Evolutionary conservation across 2,329 filamentous ascomycete species (phyloP).

Genomic region (Neoarthrinium moseri): DNA sequence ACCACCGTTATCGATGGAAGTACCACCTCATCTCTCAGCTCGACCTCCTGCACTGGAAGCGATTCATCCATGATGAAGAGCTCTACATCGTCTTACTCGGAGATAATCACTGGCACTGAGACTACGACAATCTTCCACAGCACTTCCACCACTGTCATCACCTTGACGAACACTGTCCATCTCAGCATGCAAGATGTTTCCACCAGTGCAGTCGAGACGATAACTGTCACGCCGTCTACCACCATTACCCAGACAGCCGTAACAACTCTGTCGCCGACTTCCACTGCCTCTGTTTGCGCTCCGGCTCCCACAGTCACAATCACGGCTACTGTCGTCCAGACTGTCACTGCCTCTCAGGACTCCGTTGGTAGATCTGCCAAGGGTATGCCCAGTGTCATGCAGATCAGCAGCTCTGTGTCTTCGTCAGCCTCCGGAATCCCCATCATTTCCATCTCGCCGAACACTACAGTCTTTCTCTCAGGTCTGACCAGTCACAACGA

Average conservation of each 20-base stretch:
- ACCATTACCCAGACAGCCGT: conserved; percentile 12
- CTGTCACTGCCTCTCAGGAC: not conserved
- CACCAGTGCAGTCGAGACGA: conserved; percentile 9
- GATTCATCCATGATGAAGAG: not conserved
- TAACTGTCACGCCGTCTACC: conserved; percentile 14
- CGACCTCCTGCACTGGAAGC: not conserved
- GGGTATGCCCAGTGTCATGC: not conserved
- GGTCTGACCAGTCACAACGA: not conserved
- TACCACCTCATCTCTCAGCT: not conserved
- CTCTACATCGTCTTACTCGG: not conserved
- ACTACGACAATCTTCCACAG: conserved; percentile 9
- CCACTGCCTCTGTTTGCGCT: not conserved
- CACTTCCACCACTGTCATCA: not conserved
- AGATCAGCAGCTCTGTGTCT: not conserved
- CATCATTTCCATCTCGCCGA: conserved; percentile 2
- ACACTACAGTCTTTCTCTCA: not conserved
- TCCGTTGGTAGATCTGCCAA: not conserved
- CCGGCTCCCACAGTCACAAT: conserved; percentile 5
- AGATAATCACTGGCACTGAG: not conserved
- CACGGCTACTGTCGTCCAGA: conserved; percentile 2
- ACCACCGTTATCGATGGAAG: not conserved
- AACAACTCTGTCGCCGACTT: not conserved
- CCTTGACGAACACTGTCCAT: too few relatives aligned
- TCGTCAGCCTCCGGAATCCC: not conserved
- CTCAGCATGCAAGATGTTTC: too few relatives aligned